phyloP scores from a whole-genome alignment of 805 yeast species.

The Zygoascus bituminiphila region DNA sequence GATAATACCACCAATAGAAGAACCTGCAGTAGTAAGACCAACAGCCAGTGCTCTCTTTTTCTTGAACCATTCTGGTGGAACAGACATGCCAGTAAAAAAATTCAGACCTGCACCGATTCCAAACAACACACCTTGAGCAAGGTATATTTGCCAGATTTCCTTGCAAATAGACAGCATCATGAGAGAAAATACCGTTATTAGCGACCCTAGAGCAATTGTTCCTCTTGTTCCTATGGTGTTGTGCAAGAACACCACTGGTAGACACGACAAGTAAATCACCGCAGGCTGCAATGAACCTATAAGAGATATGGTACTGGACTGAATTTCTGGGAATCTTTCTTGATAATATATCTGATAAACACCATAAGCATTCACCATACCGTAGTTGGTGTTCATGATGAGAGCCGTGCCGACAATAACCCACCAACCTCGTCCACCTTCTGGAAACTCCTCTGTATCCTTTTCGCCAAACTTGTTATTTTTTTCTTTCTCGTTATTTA shows the following conservation, averaged over 20 bases:
- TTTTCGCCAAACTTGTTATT: conserved; percentile 17
- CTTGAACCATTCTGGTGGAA: conserved; percentile 44
- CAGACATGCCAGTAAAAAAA: conserved; percentile 37
- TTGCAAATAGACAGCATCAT: conserved; percentile 41
- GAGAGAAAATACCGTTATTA: conserved; percentile 37
- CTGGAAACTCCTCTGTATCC: conserved; percentile 32
- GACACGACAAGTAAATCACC: conserved; percentile 32
- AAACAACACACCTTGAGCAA: conserved; percentile 44
- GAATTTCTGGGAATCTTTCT: conserved; percentile 34
- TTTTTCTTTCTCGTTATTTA: not conserved
- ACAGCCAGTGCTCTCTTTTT: conserved; percentile 38
- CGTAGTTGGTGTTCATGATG: conserved; percentile 44
- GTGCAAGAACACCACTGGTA: conserved; percentile 34
- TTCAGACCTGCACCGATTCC: conserved; percentile 42
- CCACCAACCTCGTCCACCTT: conserved; percentile 47
- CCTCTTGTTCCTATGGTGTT: conserved; percentile 37
- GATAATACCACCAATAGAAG: conserved; percentile 46
- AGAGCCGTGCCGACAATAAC: conserved; percentile 41
- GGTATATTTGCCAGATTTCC: conserved; percentile 41
- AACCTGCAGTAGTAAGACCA: conserved; percentile 42
- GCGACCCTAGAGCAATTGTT: conserved; percentile 36
- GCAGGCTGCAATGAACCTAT: conserved; percentile 48
- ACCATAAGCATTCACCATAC: conserved; percentile 51
- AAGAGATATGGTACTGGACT: conserved; percentile 40
- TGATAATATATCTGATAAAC: conserved; percentile 48